Percentiles rank a stretch among this genome's conserved stretches.
These are phyloP conservation scores for Chlamydomonas sp. DNA, from an alignment of 139 green algal species.

Conservation along the genomic window DNA sequence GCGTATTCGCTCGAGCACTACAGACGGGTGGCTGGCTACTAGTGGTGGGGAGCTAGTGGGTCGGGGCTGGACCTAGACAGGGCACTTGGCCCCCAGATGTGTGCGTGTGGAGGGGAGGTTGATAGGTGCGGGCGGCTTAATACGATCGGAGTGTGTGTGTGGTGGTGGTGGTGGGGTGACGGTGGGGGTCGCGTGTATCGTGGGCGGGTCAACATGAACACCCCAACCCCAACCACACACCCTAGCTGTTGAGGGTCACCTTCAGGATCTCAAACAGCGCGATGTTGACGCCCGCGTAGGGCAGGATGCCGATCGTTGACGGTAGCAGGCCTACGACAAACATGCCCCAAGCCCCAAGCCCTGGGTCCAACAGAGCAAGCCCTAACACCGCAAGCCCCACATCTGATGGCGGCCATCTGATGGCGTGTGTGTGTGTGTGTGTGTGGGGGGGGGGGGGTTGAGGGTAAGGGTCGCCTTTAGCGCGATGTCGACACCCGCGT, in stretches of 20 bases:
- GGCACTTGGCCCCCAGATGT: too few species aligned
- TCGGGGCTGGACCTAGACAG: too few species aligned
- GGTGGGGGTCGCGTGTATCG: slow-evolving; percentile 6
- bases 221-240: too few species aligned
- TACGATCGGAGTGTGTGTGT: neutral
- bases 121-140: too few species aligned
- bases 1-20: too few species aligned
- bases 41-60: too few species aligned
- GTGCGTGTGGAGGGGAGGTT: neutral
- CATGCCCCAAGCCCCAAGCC: too few species aligned
- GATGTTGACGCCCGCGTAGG: slow-evolving; percentile 86
- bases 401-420: neutral
- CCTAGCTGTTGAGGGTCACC: too few species aligned
- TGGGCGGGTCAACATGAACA: slow-evolving; percentile 32
- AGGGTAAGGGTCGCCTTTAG: neutral
- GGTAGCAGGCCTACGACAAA: too few species aligned
- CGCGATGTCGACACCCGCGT: slow-evolving; percentile 82
- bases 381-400: too few species aligned
- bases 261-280: slow-evolving; percentile 62
- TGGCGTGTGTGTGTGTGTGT: neutral
- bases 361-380: too few species aligned
- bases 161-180: neutral
- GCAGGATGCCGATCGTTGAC: slow-evolving; percentile 79
- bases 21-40: too few species aligned
- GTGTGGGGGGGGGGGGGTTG: neutral